Evolutionary conservation across 2,329 filamentous ascomycete species (phyloP).

Genomic region (Paecilomyces fulvus): DNA sequence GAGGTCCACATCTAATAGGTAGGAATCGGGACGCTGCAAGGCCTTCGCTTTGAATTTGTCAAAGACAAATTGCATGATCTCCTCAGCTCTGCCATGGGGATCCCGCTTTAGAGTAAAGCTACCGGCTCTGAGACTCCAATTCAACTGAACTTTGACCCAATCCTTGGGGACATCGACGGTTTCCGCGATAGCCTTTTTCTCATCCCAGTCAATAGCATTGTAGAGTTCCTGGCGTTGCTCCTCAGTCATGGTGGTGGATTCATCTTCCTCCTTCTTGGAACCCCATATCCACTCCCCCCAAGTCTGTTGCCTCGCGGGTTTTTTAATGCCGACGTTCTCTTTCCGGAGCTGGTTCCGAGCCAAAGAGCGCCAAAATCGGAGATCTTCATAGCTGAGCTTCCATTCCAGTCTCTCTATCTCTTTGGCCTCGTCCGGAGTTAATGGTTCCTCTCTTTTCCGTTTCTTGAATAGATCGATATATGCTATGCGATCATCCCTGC

Average conservation of each 20-base stretch:
- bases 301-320: conserved; percentile 62
- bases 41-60: conserved; percentile 90
- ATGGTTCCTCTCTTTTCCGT: conserved; percentile 62
- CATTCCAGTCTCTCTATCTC: conserved; percentile 70
- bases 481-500: conserved; percentile 74
- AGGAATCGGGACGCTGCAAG: conserved; percentile 81
- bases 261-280: conserved; percentile 60
- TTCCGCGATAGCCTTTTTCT: conserved; percentile 82
- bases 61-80: conserved; percentile 86
- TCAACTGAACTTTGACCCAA: conserved; percentile 83
- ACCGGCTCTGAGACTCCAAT: conserved; percentile 86
- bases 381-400: conserved; percentile 87
- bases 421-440: conserved; percentile 61
- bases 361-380: conserved; percentile 93
- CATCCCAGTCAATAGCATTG: conserved; percentile 95
- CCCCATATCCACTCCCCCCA: conserved; percentile 95
- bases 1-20: conserved; percentile 79
- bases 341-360: conserved; percentile 92
- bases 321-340: conserved; percentile 84
- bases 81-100: conserved; percentile 65
- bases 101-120: conserved; percentile 90
- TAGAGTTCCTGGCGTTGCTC: conserved; percentile 95
- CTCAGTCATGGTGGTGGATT: conserved; percentile 84
- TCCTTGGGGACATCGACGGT: conserved; percentile 85
- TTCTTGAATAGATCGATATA: conserved; percentile 98